Base-by-base conservation (phyloP, 306 rosid genomes). In the Trifolium pratense region DNA sequence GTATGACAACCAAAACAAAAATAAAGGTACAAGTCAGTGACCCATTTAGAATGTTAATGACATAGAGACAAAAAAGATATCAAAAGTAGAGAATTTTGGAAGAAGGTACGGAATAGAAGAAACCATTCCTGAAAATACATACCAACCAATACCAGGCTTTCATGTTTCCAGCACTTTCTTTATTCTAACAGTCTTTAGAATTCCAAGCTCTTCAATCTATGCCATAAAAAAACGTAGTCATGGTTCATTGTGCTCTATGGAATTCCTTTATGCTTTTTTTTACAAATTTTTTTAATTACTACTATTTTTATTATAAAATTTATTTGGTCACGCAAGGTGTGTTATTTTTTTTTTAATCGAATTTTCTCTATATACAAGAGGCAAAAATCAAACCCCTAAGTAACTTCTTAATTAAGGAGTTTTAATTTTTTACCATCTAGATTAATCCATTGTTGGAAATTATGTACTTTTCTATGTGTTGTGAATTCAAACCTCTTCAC, bases 171-270 rank as follows among this genome's bases (percentile, higher is more conserved):
- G 29, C 58, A 81, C 76, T 78, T 75, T 78, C 80, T 90, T 90
- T 86, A 79, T 69, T 78, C 66, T 53, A 73, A 31, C 65, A 49
- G 46, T 78, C 96, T 87, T 87, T 89, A 85, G 87, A 87, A 86
- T 84, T 87, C 90, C 92, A 84, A 74, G 92, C 87, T 82, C 92
- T 81, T 63, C 67, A 60, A 79, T 84, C 90, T 78, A 86, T 77
- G 86, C 87, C 82, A 66, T 74, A 25, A 61, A 75, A 77, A 83
- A 40, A 40, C 46, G 46, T 40, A 40, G 46, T 40, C 46, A 40
- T 40, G 45, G 46, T 40, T 40, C 46, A 40, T 40, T 40, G 46
- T 40, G 46, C 46, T 40, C 14, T 10, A 40, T 40, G 14, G 46
- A 11, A 40, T 40, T 40, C 15, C 46, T 40, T 40, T 40, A 40